phyloP scores from a whole-genome alignment of 2,329 filamentous ascomycete species.

The Paracoccidioides brasiliensis region DNA sequence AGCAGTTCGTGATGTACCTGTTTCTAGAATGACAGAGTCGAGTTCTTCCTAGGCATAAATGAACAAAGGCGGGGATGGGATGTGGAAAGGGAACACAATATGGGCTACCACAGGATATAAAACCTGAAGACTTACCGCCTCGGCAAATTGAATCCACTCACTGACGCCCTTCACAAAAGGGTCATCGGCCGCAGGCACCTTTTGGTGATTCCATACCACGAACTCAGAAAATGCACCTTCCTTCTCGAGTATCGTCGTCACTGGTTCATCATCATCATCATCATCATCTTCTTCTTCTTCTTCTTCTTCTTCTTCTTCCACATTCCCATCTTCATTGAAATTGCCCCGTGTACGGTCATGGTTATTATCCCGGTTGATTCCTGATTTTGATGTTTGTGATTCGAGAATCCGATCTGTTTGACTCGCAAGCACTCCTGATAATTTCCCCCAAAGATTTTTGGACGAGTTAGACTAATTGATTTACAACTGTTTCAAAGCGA shows the following conservation, averaged over 20 bases:
- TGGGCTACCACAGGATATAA: neutral
- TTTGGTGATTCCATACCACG: slow-evolving; percentile 75
- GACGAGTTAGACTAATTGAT: neutral
- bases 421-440: slow-evolving; percentile 45
- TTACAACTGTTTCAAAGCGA: neutral
- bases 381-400: slow-evolving; percentile 6
- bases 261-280: slow-evolving; percentile 38
- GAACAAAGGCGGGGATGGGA: neutral
- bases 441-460: neutral
- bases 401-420: slow-evolving; percentile 29
- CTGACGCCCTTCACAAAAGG: slow-evolving; percentile 59
- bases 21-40: neutral
- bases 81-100: neutral
- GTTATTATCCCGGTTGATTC: neutral
- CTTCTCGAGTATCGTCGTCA: slow-evolving; percentile 43
- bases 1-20: neutral
- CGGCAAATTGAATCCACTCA: slow-evolving; percentile 68
- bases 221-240: slow-evolving; percentile 60
- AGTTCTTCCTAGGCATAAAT: neutral
- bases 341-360: neutral
- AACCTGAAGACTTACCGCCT: slow-evolving; percentile 41
- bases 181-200: slow-evolving; percentile 50
- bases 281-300: slow-evolving; percentile 36
- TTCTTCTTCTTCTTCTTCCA: slow-evolving; percentile 35
- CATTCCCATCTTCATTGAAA: slow-evolving; percentile 18